Base-by-base conservation (phyloP, 768 basidiomycete genomes). In the Cystofilobasidium bisporidii region DNA sequence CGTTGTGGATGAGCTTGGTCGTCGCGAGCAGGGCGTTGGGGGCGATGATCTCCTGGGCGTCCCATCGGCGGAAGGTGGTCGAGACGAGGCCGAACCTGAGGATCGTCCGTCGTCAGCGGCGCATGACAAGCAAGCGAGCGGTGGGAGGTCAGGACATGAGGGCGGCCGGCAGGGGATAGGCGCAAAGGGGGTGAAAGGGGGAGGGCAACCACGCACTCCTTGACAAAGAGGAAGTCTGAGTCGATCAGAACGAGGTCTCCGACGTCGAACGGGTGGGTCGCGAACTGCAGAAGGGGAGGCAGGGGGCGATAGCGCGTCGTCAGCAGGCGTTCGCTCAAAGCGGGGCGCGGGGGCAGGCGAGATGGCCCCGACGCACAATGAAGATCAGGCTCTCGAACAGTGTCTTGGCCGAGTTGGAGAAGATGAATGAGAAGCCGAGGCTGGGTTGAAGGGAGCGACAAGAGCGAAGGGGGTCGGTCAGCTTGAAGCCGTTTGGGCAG, bases 241-340 rank as follows among this genome's bases (percentile, higher is more conserved):
- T 89, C 88, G 70, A 90, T 88, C 81, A 89, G 83, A 10, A 89
- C 85, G 36, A 89, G 77, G 72, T 90, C 88, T 10, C 88, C 88
- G 10, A 89, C 86, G 74, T 89, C 87, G 71, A 87, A 89, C n/a
- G 87, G 86, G 73, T 89, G 88, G 0, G 88, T 89, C 0, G 26
- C 36, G 20, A 33, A 61, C 24, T 48, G 33, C 9, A 20, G 20
- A 22, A n/a, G 28, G 24, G 26, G 45, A 60, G 14, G n/a, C n/a
- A n/a, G n/a, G n/a, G n/a, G n/a, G n/a, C n/a, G n/a, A n/a, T n/a
- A n/a, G n/a, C n/a, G n/a, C n/a, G n/a, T n/a, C n/a, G n/a, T n/a
- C n/a, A n/a, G n/a, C n/a, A n/a, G n/a, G n/a, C n/a, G n/a, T n/a
- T n/a, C n/a, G n/a, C n/a, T n/a, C n/a, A n/a, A n/a, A n/a, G n/a